Base-by-base conservation (phyloP, 345 rosid species). In the Mallotus nudiflorus region DNA sequence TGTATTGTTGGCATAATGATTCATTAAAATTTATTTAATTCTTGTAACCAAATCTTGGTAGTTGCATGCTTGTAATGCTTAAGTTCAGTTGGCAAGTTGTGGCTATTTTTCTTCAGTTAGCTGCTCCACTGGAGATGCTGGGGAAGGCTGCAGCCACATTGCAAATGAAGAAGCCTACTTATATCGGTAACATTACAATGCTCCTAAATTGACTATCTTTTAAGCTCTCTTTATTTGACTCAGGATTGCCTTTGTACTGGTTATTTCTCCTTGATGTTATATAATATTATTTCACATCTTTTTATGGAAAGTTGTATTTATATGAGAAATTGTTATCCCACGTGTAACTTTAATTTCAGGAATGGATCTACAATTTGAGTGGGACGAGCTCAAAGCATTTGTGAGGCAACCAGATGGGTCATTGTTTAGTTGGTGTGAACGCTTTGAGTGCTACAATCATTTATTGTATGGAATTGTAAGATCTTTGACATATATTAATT, bases 351-450 rank as follows among this genome's bases (percentile, higher is more conserved):
- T 66, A 66, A 63, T 65, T 65, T 79, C 87, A 94, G 97, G 97
- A 67, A 83, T 94, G 89, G 97, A 91, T 82, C 85, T 94, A 24
- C 96, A 86, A 46, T 94, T 94, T 82, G 91, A 87, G 79, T 86
- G 87, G 95, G 93, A 86, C 71, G 90, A 89, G 50, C 80, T 81
- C 10, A 71, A 89, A 65, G 98, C 95, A 59, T 94, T 94, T 78
- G 60, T 83, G 71, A 79, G 82, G 65, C 97, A 88, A 75, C 91
- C 89, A 42, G 96, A 94, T 81, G 98, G 96, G 27, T 82, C 87
- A 46, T 77, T 91, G 53, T 91, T 94, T 80, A 90, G 96, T 73
- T 94, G 97, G 98, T 88, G 81, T 66, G 97, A 94, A 82, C 95
- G 95, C 53, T 86, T 86, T 77, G 84, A 82, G 37, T 91, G 97